Percentiles rank a stretch among this genome's conserved stretches.
Conservation (phyloP, 2,329 filamentous ascomycete genomes). For the Fusarium brevicatenulatum region DNA sequence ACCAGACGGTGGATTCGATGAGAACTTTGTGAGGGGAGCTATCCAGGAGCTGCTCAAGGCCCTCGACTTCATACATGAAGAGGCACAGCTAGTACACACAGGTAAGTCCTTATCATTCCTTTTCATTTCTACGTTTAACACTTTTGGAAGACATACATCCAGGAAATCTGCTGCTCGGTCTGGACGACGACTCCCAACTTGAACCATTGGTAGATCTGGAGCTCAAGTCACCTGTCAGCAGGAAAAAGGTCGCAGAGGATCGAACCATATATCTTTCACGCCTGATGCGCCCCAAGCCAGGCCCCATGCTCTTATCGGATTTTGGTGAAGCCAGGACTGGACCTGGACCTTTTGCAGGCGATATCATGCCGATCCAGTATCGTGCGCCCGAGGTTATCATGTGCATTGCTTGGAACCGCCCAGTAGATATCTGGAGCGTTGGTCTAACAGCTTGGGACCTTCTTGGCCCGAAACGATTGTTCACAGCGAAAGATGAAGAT, state of each 20-base stretch:
- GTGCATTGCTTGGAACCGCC: conserved; percentile 38
- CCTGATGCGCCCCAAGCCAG: conserved; percentile 37
- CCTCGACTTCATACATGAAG: conserved; percentile 50
- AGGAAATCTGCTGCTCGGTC: conserved; percentile 40
- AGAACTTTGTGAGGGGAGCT: conserved; percentile 46
- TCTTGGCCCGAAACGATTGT: conserved; percentile 29
- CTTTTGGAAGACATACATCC: conserved; percentile 40
- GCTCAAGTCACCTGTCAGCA: conserved; percentile 30
- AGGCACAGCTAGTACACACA: conserved; percentile 47
- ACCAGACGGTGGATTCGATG: conserved; percentile 31
- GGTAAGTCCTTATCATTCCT: conserved; percentile 32
- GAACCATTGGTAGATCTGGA: conserved; percentile 37
- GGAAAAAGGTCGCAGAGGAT: conserved; percentile 23
- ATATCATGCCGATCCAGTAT: conserved; percentile 45
- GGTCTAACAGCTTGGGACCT: conserved; percentile 44
- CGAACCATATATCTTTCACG: conserved; percentile 44
- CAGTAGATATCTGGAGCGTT: conserved; percentile 46
- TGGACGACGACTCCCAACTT: conserved; percentile 37
- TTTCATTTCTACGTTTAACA: background rate
- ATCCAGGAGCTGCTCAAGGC: conserved; percentile 46
- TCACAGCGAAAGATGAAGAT: conserved; percentile 35
- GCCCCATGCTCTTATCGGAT: conserved; percentile 43
- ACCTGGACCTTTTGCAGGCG: conserved; percentile 41
- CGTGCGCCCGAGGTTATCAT: conserved; percentile 42
- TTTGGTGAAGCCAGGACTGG: conserved; percentile 45